Conservation (phyloP, 1,284 basidiomycete species). For the Agaricales sp. region DNA sequence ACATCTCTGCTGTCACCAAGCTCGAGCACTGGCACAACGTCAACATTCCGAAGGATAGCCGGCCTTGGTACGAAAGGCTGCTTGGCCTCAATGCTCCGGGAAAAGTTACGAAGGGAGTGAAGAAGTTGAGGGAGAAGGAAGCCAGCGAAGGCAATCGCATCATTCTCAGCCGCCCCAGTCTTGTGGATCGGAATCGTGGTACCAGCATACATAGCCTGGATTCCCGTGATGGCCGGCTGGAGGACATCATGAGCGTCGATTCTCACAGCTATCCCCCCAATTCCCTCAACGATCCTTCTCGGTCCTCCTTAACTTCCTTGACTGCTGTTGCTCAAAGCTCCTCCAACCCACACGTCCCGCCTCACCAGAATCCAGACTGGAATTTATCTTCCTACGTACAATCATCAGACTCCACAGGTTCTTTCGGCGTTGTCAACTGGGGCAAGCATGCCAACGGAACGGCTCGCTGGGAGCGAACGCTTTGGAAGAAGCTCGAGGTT, state of each 20-base stretch:
- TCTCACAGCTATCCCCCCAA: constrained; percentile 54
- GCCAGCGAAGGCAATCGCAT: constrained; percentile 47
- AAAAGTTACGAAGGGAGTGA: constrained; percentile 76
- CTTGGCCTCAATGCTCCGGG: constrained; percentile 62
- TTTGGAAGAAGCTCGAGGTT: constrained; percentile 98
- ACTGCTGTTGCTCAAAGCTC: constrained; percentile 18
- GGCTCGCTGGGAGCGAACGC: constrained; percentile 86
- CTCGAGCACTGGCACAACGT: constrained; percentile 85
- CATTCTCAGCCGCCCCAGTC: constrained; percentile 53
- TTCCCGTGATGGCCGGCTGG: constrained; percentile 25
- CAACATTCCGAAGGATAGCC: constrained; percentile 75
- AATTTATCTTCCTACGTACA: neutral
- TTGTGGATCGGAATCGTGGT: constrained; percentile 21
- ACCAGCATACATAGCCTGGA: constrained; percentile 26
- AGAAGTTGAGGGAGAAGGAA: constrained; percentile 78
- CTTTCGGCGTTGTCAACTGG: constrained; percentile 74
- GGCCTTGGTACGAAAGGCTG: constrained; percentile 66
- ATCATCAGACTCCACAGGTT: constrained; percentile 15
- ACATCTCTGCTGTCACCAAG: constrained; percentile 81
- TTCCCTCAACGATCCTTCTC: constrained; percentile 19
- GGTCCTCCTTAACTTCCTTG: constrained; percentile 23
- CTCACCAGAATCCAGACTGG: neutral
- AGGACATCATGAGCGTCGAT: constrained; percentile 60
- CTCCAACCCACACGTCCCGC: neutral
- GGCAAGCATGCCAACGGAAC: constrained; percentile 56